Base-by-base conservation (phyloP, 2,329 filamentous ascomycete species). In the Arthrobotrys pseudoclavata region DNA sequence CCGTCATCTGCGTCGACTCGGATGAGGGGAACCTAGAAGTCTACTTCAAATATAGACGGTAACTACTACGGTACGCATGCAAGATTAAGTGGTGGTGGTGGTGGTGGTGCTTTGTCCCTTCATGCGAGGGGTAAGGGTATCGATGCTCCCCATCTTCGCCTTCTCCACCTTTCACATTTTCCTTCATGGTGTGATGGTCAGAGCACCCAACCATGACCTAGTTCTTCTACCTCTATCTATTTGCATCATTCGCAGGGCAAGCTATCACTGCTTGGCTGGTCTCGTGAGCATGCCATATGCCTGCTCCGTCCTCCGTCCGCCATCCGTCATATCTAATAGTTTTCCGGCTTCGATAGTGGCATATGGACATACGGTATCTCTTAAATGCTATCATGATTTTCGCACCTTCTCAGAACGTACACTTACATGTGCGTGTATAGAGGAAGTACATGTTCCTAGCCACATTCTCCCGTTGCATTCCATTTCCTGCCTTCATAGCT, bases 71-170 rank as follows among this genome's bases (percentile, higher is more conserved):
- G 4, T 45, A 18, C 7, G 20, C 20, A 61, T 69, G 66, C 66
- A 69, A 61, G 69, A 67, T 72, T 66, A 66, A 18, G 24, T 60
- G 24, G 60, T 66, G 50, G 22, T 34, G 7, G 31, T 34, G 31
- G 4, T 34, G 31, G 31, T 34, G 31, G 31, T 34, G 12, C 31
- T 34, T 24, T 48, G n/a, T 52, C 47, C 62, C 63, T 72, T 72
- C 69, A 72, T 72, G 69, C 69, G 69, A 72, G 69, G 61, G 61
- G 69, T 72, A 45, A 40, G 55, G 55, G 55, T 50, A 68, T 48
- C 48, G 57, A 64, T 71, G 57, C 48, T 57, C 42, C 31, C 60
- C 57, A 66, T 50, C 69, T 66, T 48, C 48, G 26, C 29, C 45
- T 45, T 57, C 64, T 31, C 20, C 52, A 24, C 63, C 20, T 55